Base-by-base conservation (phyloP, 768 basidiomycete genomes). In the Tylopilus plumbeoviolaceoides region DNA sequence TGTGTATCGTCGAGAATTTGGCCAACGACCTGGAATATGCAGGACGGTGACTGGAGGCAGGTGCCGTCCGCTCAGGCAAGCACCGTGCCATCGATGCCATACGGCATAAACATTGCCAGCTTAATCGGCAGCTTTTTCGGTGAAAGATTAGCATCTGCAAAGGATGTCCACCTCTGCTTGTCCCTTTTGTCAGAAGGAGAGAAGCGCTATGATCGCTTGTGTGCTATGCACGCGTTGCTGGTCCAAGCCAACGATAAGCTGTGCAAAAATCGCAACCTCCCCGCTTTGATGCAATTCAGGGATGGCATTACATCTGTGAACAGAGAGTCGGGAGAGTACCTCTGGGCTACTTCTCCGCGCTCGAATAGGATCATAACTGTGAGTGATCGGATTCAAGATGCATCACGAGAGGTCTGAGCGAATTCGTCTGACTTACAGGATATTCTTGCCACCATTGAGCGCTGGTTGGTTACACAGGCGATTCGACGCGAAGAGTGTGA, bases 171-270 rank as follows among this genome's bases (percentile, higher is more conserved):
- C 25, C n/a, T 57, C n/a, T 72, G 72, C 53, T 40, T 74, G 33
- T 47, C 46, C 21, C 43, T 64, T 10, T 53, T 73, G 0, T n/a
- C 48, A 20, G 49, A 57, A 15, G 65, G 60, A 23, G 53, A 57
- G 11, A 56, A 56, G 28, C 25, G 58, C 36, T 59, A 69, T 35
- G 59, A 69, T 18, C 63, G 63, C 15, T 43, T 74, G 40, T 64
- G 66, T 40, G 73, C 70, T 4, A 69, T 69, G 55, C 73, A 72
- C 18, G 72, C 72, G 0, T 25, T 73, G 25, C 35, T 73, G 30
- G 44, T 61, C 23, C 68, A 68, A 45, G 63, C 69, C 44, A 67
- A 70, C 44, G 61, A 67, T 44, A 64, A 62, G 55, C 45, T 74
- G 28, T 70, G 71, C 61, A 67, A 65, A 44, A 53, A 39, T 20